Evolutionary conservation across 257 asterid genomes (phyloP), one percentile per base, ranked within the genome.

Genomic region (Ilex aquifolium): DNA sequence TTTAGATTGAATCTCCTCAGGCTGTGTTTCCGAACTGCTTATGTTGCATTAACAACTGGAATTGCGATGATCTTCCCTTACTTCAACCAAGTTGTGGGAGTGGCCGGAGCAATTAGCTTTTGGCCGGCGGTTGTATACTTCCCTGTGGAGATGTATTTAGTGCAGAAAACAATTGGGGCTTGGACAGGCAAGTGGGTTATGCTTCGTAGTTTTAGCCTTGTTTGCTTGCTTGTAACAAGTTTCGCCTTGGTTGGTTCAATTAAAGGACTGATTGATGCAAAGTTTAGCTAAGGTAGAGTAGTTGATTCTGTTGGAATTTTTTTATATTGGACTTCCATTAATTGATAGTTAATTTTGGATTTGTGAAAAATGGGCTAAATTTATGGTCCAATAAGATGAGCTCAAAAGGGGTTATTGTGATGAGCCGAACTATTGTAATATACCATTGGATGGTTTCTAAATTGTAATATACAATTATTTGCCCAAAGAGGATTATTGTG

Each of bases 101-200:
- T 91, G 21, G 84, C 96, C 1, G 98, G 95, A 65, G 81, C 95
- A 2, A 65, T 91, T 29, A 77, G 64, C 71, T 87, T 87, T 56
- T 89, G 98, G 95, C 98, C 98, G 1, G 44, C 83, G 0, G 73
- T 79, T 8, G 78, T 92, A 3, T 86, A 85, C 72, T 92, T 88
- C 67, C 98, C 98, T 0, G 87, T 82, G 60, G 95, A 91, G 81
- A 91, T 88, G 95, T 86, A 85, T 74, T 14, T 86, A 57, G 83
- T 63, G 50, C 91, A 79, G 86, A 83, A 81, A 62, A 68, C 68
- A 4, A 66, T 79, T 31, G 79, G 63, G 51, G 32, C 77, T 14
- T 73, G 83, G 93, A 69, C 82, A 32, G 57, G 44, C 11, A 77
- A 67, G 67, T 74, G 78, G 16, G 72, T 83, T 31, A 13, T 69